A percentile compares a stretch with the other conserved stretches of the same genome.
Evolutionary conservation across 352 stramenopile genomes (phyloP).

Genomic region (Aphanomyces stellatus): DNA sequence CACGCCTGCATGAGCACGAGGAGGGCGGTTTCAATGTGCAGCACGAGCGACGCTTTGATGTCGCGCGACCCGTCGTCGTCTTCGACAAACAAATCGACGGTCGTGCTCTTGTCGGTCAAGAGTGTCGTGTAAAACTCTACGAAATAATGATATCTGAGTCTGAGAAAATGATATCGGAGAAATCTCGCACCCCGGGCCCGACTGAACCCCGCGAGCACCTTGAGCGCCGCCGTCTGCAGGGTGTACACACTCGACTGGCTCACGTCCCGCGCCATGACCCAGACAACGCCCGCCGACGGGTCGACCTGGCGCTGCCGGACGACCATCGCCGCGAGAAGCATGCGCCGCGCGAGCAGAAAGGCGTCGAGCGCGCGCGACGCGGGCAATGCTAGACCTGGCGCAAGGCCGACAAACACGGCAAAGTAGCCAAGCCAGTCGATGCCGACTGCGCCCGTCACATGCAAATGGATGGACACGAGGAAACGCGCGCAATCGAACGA

Average conservation of each 20-base stretch:
- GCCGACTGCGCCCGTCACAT: neutral
- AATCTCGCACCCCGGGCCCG: neutral
- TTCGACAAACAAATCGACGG: conserved; percentile 7
- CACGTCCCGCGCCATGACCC: conserved; percentile 3
- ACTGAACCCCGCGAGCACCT: neutral
- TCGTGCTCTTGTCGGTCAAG: neutral
- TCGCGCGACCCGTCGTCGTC: conserved; percentile 1
- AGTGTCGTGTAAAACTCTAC: neutral
- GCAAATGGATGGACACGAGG: conserved; percentile 1
- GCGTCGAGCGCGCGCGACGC: neutral
- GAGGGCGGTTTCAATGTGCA: conserved; percentile 2
- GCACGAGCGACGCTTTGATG: neutral
- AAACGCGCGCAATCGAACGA: conserved; percentile 2
- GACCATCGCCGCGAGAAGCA: neutral
- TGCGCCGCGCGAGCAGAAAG: conserved; percentile 3
- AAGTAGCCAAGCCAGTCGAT: conserved; percentile 6
- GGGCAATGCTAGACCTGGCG: neutral
- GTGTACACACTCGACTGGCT: neutral
- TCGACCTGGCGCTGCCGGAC: neutral
- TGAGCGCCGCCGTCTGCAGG: neutral
- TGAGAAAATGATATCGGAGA: neutral
- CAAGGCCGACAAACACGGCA: neutral
- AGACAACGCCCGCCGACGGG: neutral
- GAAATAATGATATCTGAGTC: neutral
- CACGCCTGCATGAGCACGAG: conserved; percentile 16